Evolutionary conservation across 805 yeast genomes (phyloP), one percentile per base, ranked within the genome.

Genomic region (Yamadazyma paraphyllophila): DNA sequence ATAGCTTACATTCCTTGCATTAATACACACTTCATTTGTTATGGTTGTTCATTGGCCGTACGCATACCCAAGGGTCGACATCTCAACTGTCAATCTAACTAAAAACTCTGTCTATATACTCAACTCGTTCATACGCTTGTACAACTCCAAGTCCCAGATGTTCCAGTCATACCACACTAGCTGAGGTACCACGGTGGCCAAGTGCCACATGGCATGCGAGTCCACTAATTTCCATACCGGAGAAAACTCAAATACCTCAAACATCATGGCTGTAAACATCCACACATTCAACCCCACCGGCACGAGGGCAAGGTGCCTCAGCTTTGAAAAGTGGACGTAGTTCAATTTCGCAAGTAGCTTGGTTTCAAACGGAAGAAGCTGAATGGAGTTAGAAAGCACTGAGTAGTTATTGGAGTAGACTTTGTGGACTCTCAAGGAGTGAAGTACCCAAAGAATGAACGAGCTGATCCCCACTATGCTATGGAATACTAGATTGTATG

Each of bases 161-260:
- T 67, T 69, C 77, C 77, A 85, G 35, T 77, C 78, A 61, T 85
- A 91, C 80, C 96, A 80, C 49, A 78, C 76, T 47, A 79, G 67
- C 0, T 92, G 81, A 0, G 98, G 98, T 58, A 88, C 62, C 1
- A 91, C 82, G 0, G 99, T 94, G 15, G 88, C 79, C 24, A 86
- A 74, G 62, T 94, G 99, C 99, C 99, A 94, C 33, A 92, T 58
- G 0, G 97, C 81, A 65, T 94, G 99, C 0, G 97, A 96, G 66
- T 94, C 99, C 2, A 63, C 42, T 9, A 62, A 48, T 39, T 61
- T 55, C 12, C 32, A 45, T 42, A 59, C 42, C 1, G 76, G 76
- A 17, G 53, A 57, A 40, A 69, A 71, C 43, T 71, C 76, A 25
- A 53, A 47, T 13, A 68, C 35, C 42, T 71, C 76, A 29, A 71